phyloP scores from a whole-genome alignment of 1,284 basidiomycete genomes.

The Wallemia mellicola region DNA sequence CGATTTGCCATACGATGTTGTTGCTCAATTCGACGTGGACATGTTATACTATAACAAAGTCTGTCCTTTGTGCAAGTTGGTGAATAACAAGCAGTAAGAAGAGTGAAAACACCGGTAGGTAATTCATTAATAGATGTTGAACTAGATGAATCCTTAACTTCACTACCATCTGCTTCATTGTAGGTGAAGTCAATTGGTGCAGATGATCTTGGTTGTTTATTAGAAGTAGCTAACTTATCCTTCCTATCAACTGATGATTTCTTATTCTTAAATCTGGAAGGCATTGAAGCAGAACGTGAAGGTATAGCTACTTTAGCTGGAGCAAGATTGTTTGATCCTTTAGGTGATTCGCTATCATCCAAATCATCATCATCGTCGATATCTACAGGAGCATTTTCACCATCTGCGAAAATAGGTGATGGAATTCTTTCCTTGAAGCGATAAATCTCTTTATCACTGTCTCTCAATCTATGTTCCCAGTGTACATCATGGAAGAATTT shows the following conservation, averaged over 20 bases:
- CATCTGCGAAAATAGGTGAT: constrained; percentile 48
- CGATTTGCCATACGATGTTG: constrained; percentile 29
- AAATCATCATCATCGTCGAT: constrained; percentile 6
- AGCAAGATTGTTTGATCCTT: neutral
- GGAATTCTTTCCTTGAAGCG: constrained; percentile 45
- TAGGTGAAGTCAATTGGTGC: constrained; percentile 13
- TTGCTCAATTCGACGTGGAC: constrained; percentile 75
- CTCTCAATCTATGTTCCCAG: constrained; percentile 82
- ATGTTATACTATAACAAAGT: constrained; percentile 88
- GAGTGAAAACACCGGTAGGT: constrained; percentile 83
- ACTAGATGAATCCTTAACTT: constrained; percentile 24
- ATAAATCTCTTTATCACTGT: constrained; percentile 67
- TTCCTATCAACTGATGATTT: constrained; percentile 7
- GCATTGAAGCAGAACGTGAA: constrained; percentile 6
- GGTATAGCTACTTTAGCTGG: constrained; percentile 3
- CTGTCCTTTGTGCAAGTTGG: constrained; percentile 81
- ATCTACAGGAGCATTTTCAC: constrained; percentile 12
- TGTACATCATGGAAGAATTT: constrained; percentile 99
- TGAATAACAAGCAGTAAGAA: constrained; percentile 90
- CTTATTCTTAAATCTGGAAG: constrained; percentile 2
- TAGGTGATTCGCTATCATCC: constrained; percentile 4
- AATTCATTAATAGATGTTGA: constrained; percentile 22
- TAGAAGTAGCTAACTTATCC: constrained; percentile 6
- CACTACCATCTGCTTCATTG: constrained; percentile 19
- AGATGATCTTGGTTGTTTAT: constrained; percentile 7